Evolutionary conservation across 164 flowering plant species (phyloP).

Genomic region (Cinnamomum micranthum): DNA sequence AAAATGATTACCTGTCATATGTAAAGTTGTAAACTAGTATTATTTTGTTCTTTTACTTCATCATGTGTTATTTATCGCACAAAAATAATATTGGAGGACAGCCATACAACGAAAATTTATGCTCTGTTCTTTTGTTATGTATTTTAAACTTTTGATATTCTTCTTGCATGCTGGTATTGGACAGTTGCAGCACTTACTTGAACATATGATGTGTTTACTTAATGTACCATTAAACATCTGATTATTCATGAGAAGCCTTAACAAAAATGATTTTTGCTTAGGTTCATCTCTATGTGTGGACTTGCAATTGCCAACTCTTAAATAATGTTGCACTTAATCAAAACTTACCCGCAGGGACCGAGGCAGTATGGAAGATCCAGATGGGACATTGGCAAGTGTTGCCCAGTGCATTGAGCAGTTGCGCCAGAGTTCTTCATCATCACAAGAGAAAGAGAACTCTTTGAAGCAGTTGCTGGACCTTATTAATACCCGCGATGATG

Average conservation of each 20-base stretch:
- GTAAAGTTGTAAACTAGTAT: neutral
- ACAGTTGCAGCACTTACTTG: too few relatives aligned
- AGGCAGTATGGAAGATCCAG: constrained; percentile 87
- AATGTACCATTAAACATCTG: too few relatives aligned
- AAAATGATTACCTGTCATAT: too few relatives aligned
- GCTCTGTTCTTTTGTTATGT: too few relatives aligned
- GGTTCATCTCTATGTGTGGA: neutral
- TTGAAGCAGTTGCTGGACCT: constrained; percentile 80
- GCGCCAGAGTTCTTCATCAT: constrained; percentile 71
- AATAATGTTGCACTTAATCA: neutral
- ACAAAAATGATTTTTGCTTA: neutral
- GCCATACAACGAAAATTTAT: too few relatives aligned
- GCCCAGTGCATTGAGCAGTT: constrained; percentile 97
- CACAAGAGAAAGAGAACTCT: constrained; percentile 76
- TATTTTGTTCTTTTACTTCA: neutral
- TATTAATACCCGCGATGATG: constrained; percentile 79
- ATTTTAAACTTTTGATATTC: too few relatives aligned
- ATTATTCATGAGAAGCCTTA: too few relatives aligned
- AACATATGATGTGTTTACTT: too few relatives aligned
- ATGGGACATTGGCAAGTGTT: constrained; percentile 94
- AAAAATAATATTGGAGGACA: too few relatives aligned
- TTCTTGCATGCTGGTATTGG: too few relatives aligned
- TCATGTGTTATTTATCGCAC: too few relatives aligned
- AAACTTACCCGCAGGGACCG: constrained; percentile 62
- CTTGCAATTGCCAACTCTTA: neutral